Conservation (phyloP, 1,284 basidiomycete species). For the Meira miltonrushii region DNA sequence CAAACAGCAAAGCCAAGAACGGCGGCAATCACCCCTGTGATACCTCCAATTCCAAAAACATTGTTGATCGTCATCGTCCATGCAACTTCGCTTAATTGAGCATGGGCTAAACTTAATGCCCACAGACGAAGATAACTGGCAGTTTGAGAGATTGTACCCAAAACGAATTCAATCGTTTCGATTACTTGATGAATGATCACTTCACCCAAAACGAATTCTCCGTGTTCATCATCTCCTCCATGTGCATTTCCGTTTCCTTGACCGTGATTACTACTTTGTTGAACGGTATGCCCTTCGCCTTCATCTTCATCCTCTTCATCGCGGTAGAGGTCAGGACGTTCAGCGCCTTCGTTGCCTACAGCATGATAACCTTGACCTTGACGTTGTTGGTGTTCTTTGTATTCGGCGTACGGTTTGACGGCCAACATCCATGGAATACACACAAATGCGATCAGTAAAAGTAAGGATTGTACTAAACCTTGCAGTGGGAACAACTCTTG, state of each 20-base stretch:
- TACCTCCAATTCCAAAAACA: slow-evolving; percentile 50
- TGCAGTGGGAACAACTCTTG: slow-evolving; percentile 81
- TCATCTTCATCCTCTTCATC: slow-evolving; percentile 51
- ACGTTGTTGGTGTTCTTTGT: slow-evolving; percentile 82
- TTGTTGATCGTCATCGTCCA: slow-evolving; percentile 53
- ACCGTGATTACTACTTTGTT: slow-evolving; percentile 59
- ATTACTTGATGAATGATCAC: slow-evolving; percentile 94
- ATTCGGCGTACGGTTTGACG: slow-evolving; percentile 87
- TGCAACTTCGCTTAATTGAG: slow-evolving; percentile 86
- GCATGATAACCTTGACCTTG: slow-evolving; percentile 73
- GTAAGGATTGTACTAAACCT: slow-evolving; percentile 71
- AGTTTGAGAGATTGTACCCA: slow-evolving; percentile 97
- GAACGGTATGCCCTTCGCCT: slow-evolving; percentile 59
- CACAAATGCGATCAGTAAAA: slow-evolving; percentile 73
- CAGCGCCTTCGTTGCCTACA: slow-evolving; percentile 32
- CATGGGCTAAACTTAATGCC: slow-evolving; percentile 96
- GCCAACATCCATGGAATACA: slow-evolving; percentile 95
- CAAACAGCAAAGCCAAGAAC: slow-evolving; percentile 69
- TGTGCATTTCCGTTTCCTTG: slow-evolving; percentile 76
- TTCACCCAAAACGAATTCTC: slow-evolving; percentile 75
- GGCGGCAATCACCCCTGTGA: slow-evolving; percentile 61
- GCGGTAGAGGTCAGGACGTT: slow-evolving; percentile 7
- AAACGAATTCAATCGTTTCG: slow-evolving; percentile 66
- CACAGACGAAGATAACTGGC: slow-evolving; percentile 97
- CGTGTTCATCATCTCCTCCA: slow-evolving; percentile 62